These are phyloP conservation scores for Suhomyces kunorum DNA, from an alignment of 1,139 yeast species.

Conservation along the genomic window DNA sequence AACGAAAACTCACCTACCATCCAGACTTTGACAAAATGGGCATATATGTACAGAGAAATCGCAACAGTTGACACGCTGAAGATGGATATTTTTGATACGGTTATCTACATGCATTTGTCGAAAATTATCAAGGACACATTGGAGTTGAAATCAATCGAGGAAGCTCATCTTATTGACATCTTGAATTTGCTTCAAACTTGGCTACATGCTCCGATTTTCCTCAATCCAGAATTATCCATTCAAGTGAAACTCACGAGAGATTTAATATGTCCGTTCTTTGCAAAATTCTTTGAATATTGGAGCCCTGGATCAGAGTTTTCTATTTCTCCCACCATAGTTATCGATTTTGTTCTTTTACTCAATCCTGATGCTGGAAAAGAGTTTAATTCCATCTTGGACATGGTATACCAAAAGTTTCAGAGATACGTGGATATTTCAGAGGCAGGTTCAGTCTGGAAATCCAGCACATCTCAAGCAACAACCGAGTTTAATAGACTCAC, in stretches of 20 bases:
- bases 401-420: constrained; percentile 16
- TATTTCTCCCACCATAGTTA: constrained; percentile 15
- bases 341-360: constrained; percentile 24
- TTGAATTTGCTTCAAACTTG: constrained; percentile 18
- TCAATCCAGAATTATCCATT: constrained; percentile 18
- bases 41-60: constrained; percentile 17
- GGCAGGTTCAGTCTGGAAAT: constrained; percentile 23
- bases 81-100: constrained; percentile 15
- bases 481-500: constrained; percentile 8
- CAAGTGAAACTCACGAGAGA: constrained; percentile 18
- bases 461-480: background rate
- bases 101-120: constrained; percentile 12
- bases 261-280: constrained; percentile 22
- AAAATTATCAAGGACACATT: constrained; percentile 5
- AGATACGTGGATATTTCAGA: constrained; percentile 16
- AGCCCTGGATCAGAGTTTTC: constrained; percentile 12
- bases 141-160: constrained; percentile 3
- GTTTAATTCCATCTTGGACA: constrained; percentile 16
- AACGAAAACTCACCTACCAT: constrained; percentile 10
- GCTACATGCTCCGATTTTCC: constrained; percentile 20
- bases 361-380: constrained; percentile 17
- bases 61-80: background rate
- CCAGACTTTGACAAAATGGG: constrained; percentile 20
- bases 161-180: constrained; percentile 11
- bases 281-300: constrained; percentile 18